Conservation (phyloP, 768 basidiomycete genomes). For the Agrocybe praecox region DNA sequence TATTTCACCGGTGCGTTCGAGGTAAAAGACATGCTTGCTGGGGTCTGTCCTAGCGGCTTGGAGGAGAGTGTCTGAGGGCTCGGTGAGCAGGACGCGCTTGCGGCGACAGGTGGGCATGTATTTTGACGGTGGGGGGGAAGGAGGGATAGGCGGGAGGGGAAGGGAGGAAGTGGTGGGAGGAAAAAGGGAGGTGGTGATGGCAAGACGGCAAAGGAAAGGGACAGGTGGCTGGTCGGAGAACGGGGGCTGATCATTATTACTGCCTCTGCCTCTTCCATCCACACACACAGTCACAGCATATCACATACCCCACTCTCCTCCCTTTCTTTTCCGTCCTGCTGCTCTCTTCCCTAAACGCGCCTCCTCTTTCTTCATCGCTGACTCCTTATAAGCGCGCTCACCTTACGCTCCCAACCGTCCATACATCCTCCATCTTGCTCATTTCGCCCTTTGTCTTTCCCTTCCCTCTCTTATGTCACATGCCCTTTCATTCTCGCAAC, state of each 20-base stretch:
- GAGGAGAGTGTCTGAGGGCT: slow-evolving; percentile 73
- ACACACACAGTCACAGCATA: neutral
- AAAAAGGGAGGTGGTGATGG: slow-evolving; percentile 48
- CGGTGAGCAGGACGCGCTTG: slow-evolving; percentile 88
- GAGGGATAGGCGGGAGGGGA: slow-evolving; percentile 31
- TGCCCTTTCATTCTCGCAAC: neutral
- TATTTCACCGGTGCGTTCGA: slow-evolving; percentile 95
- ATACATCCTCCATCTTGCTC: neutral
- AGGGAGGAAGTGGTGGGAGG: slow-evolving; percentile 42
- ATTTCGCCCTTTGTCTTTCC: slow-evolving; percentile 3
- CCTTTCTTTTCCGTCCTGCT: neutral
- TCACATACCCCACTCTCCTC: neutral
- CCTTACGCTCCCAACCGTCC: neutral
- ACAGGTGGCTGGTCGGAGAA: slow-evolving; percentile 65
- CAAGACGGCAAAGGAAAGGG: slow-evolving; percentile 60
- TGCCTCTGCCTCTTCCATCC: slow-evolving; percentile 22
- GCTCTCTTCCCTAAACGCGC: neutral
- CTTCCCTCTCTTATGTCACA: slow-evolving; percentile 16
- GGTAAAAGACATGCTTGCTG: slow-evolving; percentile 83
- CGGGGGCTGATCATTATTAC: slow-evolving; percentile 36
- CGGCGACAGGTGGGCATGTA: slow-evolving; percentile 86
- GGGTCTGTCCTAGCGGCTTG: slow-evolving; percentile 65
- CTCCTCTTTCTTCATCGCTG: neutral
- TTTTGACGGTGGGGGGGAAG: slow-evolving; percentile 23
- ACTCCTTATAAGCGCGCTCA: neutral